Percentiles rank a stretch among this genome's conserved stretches.
phyloP scores from a whole-genome alignment of 2,329 filamentous ascomycete genomes.

The Penicillium sp. region DNA sequence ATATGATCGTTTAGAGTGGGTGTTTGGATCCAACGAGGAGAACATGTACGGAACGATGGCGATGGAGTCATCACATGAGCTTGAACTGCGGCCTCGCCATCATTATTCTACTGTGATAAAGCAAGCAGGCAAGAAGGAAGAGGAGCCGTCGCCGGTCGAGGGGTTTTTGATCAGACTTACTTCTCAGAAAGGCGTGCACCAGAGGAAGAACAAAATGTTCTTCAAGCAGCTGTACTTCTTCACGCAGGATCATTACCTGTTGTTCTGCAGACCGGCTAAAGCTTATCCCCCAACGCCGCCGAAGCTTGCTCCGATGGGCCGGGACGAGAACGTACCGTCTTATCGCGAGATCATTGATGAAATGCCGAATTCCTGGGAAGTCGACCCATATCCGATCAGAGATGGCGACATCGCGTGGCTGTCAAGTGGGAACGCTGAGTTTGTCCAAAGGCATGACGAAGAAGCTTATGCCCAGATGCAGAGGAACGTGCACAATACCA shows the following conservation, averaged over 20 bases:
- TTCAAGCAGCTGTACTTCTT: constrained; percentile 66
- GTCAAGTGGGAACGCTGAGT: constrained; percentile 45
- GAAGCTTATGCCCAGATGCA: constrained; percentile 60
- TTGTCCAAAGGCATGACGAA: constrained; percentile 53
- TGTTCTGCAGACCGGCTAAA: constrained; percentile 61
- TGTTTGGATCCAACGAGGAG: constrained; percentile 63
- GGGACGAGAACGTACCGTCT: constrained; percentile 51
- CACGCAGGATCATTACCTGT: constrained; percentile 61
- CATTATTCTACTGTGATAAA: constrained; percentile 59
- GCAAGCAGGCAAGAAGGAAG: constrained; percentile 40
- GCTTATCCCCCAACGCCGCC: constrained; percentile 60
- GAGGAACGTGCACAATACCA: constrained; percentile 58
- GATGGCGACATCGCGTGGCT: constrained; percentile 59
- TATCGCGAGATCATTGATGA: constrained; percentile 54
- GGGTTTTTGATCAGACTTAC: constrained; percentile 66
- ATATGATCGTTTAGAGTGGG: constrained; percentile 68
- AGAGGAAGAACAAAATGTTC: constrained; percentile 59
- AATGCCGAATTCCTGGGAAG: constrained; percentile 60
- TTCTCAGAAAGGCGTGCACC: constrained; percentile 59
- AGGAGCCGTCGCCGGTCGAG: constrained; percentile 63
- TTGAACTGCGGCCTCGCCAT: constrained; percentile 63
- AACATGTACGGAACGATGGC: constrained; percentile 69
- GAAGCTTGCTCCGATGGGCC: constrained; percentile 46
- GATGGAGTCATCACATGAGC: constrained; percentile 64
- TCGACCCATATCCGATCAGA: constrained; percentile 60